Evolutionary conservation across 495 filamentous ascomycete species (phyloP), one percentile per base, ranked within the genome.

Genomic region (Ramalina peruviana): DNA sequence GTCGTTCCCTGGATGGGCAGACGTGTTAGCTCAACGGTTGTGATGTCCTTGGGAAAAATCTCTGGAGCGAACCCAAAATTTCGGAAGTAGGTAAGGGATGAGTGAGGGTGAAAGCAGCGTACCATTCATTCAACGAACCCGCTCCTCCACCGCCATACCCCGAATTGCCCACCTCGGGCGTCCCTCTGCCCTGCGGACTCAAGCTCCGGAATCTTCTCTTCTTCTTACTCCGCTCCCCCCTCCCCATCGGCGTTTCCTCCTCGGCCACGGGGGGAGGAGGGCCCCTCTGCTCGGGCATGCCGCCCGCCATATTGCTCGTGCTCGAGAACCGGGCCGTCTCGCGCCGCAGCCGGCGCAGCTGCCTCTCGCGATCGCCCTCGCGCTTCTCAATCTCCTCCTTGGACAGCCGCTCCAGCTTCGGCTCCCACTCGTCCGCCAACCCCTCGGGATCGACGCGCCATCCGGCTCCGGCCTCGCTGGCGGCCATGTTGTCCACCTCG

Each of bases 301-400:
- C 56, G 72, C 76, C n/a, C 74, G 81, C 68, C 79, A 87, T 85
- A 43, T 85, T 84, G 0, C 86, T 75, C 38, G 81, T 89, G 40
- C 82, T 88, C 36, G 86, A 90, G 59, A 97, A 93, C 26, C 90
- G 71, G 1, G 92, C 92, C 10, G 90, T 96, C 64, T 99, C 92
- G 58, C 92, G 73, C 43, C 92, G 76, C 40, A 96, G 62, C 42
- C 93, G 75, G 26, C 92, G 68, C 33, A 95, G 83, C 67, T 97
- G 88, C 26, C 92, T 68, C 62, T 97, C 92, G 21, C 93, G 78
- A 60, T 97, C 93, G 46, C 87, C 88, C 64, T 99, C 92, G 26
- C 93, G 78, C 66, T 94, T 93, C 65, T 99, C 93, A 43, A 99
- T 97, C 64, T 99, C 92, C 58, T 97, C 92, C 59, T 95, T 93